Evolutionary conservation across 2,329 filamentous ascomycete genomes (phyloP), one percentile per base, ranked within the genome.

Genomic region (Sporothrix humicola): DNA sequence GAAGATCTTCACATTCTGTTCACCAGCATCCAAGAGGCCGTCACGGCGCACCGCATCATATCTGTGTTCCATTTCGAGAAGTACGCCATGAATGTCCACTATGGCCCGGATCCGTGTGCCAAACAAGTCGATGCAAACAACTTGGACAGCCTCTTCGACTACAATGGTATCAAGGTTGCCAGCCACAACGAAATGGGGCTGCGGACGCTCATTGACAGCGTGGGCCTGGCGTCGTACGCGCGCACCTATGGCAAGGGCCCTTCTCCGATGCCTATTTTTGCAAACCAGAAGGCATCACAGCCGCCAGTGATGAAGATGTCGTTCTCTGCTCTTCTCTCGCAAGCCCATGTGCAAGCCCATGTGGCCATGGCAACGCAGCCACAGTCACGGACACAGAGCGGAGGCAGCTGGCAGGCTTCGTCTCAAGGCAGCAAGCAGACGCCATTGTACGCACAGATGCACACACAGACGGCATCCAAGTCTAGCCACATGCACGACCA

Each of bases 11-110:
- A 74, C 59, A 75, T 77, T 7, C 71, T 75, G 17, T 77, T 74
- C 42, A 74, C 72, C 0, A 76, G 73, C 69, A 75, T 76, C n/a
- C 50, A 58, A 0, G 75, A 75, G 31, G 74, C 75, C 2, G 65
- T 63, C 3, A 72, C 68, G 20, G 76, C 75, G 3, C 58, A 72
- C 42, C 52, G 52, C 6, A 65, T 69, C 9, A 52, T 73, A 3
- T 69, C 52, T 12, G 58, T 71, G 17, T 75, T 77, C 20, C 66
- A 74, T 56, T 76, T 65, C 23, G 66, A 75, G 4, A 75, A 72
- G 31, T 77, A 74, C 17, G 73, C 70, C 1, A 15, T 31, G 8
- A 42, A 48, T 1, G 37, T 73, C 2, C 69, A 69, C 5, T 77
- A 72, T 37, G 71, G 20, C 0, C 37, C 59, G 0, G 76, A 77